Percentiles rank a stretch among this genome's conserved stretches.
Conservation (phyloP, 495 filamentous ascomycete species). For the Aspergillus campestris region DNA sequence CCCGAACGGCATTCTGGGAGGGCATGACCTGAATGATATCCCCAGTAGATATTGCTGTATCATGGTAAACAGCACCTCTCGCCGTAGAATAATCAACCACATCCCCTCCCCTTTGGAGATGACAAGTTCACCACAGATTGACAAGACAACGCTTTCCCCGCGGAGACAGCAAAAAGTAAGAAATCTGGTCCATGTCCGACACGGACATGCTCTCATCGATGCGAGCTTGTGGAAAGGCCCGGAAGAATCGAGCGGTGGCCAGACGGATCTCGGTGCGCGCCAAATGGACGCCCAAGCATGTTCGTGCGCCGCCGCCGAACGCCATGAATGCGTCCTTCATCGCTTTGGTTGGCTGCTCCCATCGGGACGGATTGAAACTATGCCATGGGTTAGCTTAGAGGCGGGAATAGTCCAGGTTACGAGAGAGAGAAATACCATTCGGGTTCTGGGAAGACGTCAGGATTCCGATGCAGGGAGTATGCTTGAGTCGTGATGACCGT, state of each 20-base stretch:
- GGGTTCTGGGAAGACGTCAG: constrained; percentile 19
- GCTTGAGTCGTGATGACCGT: constrained; percentile 29
- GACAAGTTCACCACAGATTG: too few species aligned
- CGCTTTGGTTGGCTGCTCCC: constrained; percentile 33
- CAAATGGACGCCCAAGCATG: constrained; percentile 31
- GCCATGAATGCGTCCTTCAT: constrained; percentile 47
- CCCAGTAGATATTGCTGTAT: too few species aligned
- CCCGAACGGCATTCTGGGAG: too few species aligned
- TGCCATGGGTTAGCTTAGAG: too few species aligned
- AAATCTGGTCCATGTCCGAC: constrained; percentile 32
- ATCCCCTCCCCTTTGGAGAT: too few species aligned
- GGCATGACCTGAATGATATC: too few species aligned
- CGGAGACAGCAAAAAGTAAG: constrained; percentile 37
- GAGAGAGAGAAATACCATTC: constrained; percentile 15
- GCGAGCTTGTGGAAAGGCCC: constrained; percentile 17
- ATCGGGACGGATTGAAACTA: constrained; percentile 36
- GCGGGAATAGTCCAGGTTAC: too few species aligned
- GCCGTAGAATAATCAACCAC: too few species aligned
- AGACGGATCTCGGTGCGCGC: constrained; percentile 29
- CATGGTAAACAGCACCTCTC: too few species aligned
- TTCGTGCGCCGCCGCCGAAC: constrained; percentile 46
- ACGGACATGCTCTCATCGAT: constrained; percentile 35
- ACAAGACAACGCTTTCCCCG: constrained; percentile 38
- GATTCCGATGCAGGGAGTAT: constrained; percentile 37
- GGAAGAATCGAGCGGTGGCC: constrained; percentile 27